Evolutionary conservation across 768 basidiomycete species (phyloP).

Genomic region (Lyophyllum decastes): DNA sequence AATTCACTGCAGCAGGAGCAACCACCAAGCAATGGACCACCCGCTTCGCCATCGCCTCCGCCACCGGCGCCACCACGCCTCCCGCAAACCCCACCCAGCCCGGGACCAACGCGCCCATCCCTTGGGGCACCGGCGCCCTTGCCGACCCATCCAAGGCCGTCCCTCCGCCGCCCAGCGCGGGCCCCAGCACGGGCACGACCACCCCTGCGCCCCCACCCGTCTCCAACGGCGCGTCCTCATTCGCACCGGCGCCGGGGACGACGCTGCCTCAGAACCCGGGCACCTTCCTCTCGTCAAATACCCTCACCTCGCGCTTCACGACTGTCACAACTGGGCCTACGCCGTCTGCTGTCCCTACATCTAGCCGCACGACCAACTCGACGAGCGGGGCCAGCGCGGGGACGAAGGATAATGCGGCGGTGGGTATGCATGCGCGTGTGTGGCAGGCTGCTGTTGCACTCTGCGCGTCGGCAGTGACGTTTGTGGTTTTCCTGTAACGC

Average conservation of each 20-base stretch:
- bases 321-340: not conserved
- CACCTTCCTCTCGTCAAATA: not conserved
- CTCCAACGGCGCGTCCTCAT: not conserved
- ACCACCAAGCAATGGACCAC: conserved; percentile 62
- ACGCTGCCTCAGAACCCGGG: not conserved
- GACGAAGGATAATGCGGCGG: conserved; percentile 15
- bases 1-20: conserved; percentile 55
- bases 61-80: conserved; percentile 43
- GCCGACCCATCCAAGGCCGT: conserved; percentile 41
- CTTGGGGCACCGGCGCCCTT: conserved; percentile 70
- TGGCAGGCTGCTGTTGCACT: conserved; percentile 22
- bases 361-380: too few relatives aligned
- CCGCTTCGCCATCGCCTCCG: conserved; percentile 71
- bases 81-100: conserved; percentile 59
- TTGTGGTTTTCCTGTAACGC: conserved; percentile 16
- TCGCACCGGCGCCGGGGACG: conserved; percentile 2
- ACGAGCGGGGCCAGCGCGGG: conserved; percentile 8
- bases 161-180: conserved; percentile 30
- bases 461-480: conserved; percentile 13
- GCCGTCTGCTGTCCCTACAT: too few relatives aligned
- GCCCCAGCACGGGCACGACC: not conserved
- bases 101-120: conserved; percentile 48
- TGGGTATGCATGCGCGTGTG: conserved; percentile 16
- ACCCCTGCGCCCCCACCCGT: conserved; percentile 13
- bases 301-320: not conserved